Base-by-base conservation (phyloP, 1,284 basidiomycete genomes). In the Cutaneotrichosporon sp. region DNA sequence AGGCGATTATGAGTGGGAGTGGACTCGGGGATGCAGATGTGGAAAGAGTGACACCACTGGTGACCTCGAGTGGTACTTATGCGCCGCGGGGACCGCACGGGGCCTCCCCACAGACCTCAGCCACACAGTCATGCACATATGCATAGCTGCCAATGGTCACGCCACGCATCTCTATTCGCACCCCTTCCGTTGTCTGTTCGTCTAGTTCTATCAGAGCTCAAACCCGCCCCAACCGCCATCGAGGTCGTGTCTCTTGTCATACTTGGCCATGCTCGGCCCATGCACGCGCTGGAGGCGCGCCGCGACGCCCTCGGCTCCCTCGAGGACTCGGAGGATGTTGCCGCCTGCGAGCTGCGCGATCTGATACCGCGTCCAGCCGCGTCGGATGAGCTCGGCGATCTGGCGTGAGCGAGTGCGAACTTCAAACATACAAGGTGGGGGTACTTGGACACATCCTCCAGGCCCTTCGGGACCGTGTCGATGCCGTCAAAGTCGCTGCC, bases 401-500 rank as follows among this genome's bases (percentile, higher is more conserved):
- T 92, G 67, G 52, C 3, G 46, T 64, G 38, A 66, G 60, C 24
- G 25, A 9, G 24, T n/a, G n/a, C 47, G 27, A 27, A n/a, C 36
- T 24, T 27, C n/a, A 18, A 27, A 29, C 55, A 11, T 75, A 88
- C 87, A 58, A 89, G 81, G 50, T 84, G 80, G 20, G 89, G 89
- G 65, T 90, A 89, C 68, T 85, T 87, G 5, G 87, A 87, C n/a
- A 87, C 87, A 68, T 89, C 87, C 69, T 88, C 86, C 18, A 88
- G 77, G 0, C 86, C 86, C 20, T 73, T 77, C 3, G 87, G 86
- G 0, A 80, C 63, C 8, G 66, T 67, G 10, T 69, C 78, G 66
- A 92, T 90, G 7, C 91, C 91, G 69, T 93, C 90, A 68, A 83
- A 93, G 77, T 95, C 92, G 66, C 88, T 90, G 11, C 84, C 84